Base-by-base conservation (phyloP, 495 filamentous ascomycete species). In the Alectoria sarmentosa region DNA sequence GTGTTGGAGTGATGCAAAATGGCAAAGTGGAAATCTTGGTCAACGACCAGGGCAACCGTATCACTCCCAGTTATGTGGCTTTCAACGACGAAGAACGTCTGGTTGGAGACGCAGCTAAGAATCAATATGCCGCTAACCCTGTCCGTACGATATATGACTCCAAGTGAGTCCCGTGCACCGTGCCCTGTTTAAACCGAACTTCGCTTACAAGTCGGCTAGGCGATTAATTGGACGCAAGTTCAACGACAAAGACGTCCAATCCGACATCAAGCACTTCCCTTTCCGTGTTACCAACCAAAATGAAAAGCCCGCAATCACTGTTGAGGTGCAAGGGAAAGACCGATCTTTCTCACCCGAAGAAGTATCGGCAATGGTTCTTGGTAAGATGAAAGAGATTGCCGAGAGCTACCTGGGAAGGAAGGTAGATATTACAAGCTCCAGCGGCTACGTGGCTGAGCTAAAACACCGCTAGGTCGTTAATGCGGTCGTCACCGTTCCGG, bases 21-120 rank as follows among this genome's bases (percentile, higher is more conserved):
- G 94, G 94, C 75, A 96, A 96, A 80, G 95, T 99, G 64, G 95
- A 99, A 73, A 96, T 94, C 79, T 83, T 97, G 66, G 90, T 90
- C 74, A 97, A 96, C 80, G 91, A 94, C 78, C 91, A 96, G 84
- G 93, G 93, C 86, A 94, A 98, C 86, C 90, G 93, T 79, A 98
- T 98, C 68, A 98, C 93, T 67, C 94, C 94, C 38, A 97, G 92
- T 61, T 99, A 96, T 77, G 95, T 99, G 69, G 95, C 95, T 71
- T 99, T 93, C 76, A 99, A 91, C 76, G 93, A 97, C 72, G 94
- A 98, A 67, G 95, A 98, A 77, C 86, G 95, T 70, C 82, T 99
- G 60, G 91, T 99, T 68, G 95, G 95, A 84, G 95, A 98, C 79
- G 93, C 95, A 68, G 95, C 95, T 64, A 99, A 99, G 89, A 97